Percentiles rank a stretch among this genome's conserved stretches.
Conservation (phyloP, 805 yeast genomes). For the Candida nitratophila region DNA sequence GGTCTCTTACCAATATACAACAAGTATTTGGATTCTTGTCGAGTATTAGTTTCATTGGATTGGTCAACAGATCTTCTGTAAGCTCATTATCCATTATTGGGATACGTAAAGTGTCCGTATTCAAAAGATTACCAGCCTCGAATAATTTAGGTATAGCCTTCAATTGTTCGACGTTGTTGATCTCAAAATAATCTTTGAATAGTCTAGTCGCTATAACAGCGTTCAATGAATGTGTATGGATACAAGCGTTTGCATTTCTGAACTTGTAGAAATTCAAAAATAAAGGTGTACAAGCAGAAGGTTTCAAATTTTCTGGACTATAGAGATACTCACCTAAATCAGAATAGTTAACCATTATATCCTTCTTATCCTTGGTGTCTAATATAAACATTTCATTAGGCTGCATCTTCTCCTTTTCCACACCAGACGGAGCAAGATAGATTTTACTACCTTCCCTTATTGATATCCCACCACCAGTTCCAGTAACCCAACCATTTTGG, state of each 20-base stretch:
- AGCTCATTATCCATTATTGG: conserved; percentile 92
- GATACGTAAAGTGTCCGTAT: conserved; percentile 67
- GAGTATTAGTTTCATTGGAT: conserved; percentile 56
- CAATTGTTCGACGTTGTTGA: conserved; percentile 82
- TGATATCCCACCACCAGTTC: conserved; percentile 95
- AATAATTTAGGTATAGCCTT: conserved; percentile 77
- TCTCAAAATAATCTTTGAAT: conserved; percentile 63
- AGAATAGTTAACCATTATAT: neutral
- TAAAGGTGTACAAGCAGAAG: conserved; percentile 92
- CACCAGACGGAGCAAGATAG: conserved; percentile 92
- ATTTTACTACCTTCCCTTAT: conserved; percentile 52
- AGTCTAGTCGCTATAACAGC: conserved; percentile 78
- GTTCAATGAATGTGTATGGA: conserved; percentile 87
- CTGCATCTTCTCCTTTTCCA: conserved; percentile 81
- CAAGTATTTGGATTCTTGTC: conserved; percentile 67
- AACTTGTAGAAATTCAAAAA: conserved; percentile 62
- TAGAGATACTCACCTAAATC: conserved; percentile 35
- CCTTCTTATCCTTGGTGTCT: conserved; percentile 37
- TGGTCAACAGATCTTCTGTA: conserved; percentile 77
- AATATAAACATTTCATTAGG: conserved; percentile 80
- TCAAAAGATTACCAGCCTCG: conserved; percentile 62
- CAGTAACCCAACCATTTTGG: conserved; percentile 84
- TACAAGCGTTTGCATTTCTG: conserved; percentile 79
- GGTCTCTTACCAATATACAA: conserved; percentile 87
- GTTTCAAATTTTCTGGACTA: conserved; percentile 63